phyloP scores from a whole-genome alignment of 768 basidiomycete species.

The Hypsizygus marmoreus region DNA sequence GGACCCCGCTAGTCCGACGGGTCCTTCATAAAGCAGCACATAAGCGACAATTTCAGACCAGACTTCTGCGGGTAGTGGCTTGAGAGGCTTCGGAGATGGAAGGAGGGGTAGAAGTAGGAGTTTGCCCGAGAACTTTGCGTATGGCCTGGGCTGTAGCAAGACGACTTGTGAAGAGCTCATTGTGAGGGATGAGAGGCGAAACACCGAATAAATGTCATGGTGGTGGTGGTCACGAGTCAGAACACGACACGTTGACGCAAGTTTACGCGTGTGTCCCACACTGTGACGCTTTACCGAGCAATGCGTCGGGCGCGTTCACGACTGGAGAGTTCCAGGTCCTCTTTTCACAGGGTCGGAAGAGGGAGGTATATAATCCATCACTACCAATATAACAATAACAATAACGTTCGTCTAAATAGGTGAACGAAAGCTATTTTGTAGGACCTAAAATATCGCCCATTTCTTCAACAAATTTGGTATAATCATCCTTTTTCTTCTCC shows the following conservation, averaged over 20 bases:
- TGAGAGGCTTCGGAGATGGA: constrained; percentile 50
- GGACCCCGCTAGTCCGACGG: constrained; percentile 31
- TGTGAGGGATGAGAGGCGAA: too few relatives aligned
- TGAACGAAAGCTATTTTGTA: constrained; percentile 16
- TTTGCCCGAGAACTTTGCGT: constrained; percentile 56
- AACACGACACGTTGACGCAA: too few relatives aligned
- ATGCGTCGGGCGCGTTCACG: too few relatives aligned
- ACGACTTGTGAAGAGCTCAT: constrained; percentile 42
- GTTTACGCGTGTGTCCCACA: too few relatives aligned
- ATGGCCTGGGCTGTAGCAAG: constrained; percentile 68
- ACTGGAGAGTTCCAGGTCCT: too few relatives aligned
- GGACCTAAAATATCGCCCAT: constrained; percentile 65
- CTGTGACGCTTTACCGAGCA: too few relatives aligned
- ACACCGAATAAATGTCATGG: too few relatives aligned
- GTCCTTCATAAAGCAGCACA: constrained; percentile 28
- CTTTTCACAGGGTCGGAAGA: neutral
- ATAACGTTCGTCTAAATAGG: neutral
- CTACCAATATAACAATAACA: neutral
- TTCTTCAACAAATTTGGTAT: constrained; percentile 75
- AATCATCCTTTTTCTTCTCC: constrained; percentile 62
- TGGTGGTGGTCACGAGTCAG: too few relatives aligned
- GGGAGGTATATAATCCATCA: too few relatives aligned
- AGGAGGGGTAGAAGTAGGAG: constrained; percentile 71
- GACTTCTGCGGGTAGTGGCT: constrained; percentile 66
- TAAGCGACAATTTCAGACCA: constrained; percentile 65